Base-by-base conservation (phyloP, 2,329 filamentous ascomycete genomes). In the Didymella segeticola region DNA sequence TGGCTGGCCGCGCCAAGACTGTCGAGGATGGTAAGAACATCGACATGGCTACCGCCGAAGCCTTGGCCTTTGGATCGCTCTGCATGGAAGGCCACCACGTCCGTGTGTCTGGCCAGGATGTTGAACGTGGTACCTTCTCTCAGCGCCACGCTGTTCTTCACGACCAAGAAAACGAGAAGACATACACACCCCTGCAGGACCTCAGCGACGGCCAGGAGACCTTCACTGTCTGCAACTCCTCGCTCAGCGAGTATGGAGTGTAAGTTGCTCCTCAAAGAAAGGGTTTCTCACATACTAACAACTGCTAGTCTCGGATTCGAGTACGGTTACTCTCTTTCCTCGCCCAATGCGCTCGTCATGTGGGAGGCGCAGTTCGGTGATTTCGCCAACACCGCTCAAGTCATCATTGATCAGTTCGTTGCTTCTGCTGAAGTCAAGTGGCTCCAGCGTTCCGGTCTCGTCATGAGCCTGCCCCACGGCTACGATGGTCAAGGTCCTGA, bases 281-380 rank as follows among this genome's bases (percentile, higher is more conserved):
- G 36, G 3, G 31, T 23, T 27, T 38, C 29, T 8, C 46, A 19
- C 7, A 31, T 31, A 37, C 71, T 76, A 66, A 76, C 34, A n/a
- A 23, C 14, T 15, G 19, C 12, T 43, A 89, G 86, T 57, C 90
- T 99, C 58, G 95, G 95, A 47, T 99, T 99, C 75, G 95, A 99
- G 79, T 99, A 99, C 71, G 95, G 95, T 57, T 99, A 99, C 82
- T 99, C 95, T 3, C 81, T 99, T 57, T 96, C 93, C 23, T 98
- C 95, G 25, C 95, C 95, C 53, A 96, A 97, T 74, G 93, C 95
- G 30, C 86, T 99, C 22, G 93, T 99, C 67, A 96, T 99, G 87
- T 99, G 95, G 95, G 95, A 99, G 80, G 95, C 95, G 30, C 95
- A 99, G 78, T 99, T 99, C 71, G 95, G 95, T 83, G 95, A 99